Base-by-base conservation (phyloP, 768 basidiomycete species). In the Agrocybe praecox region DNA sequence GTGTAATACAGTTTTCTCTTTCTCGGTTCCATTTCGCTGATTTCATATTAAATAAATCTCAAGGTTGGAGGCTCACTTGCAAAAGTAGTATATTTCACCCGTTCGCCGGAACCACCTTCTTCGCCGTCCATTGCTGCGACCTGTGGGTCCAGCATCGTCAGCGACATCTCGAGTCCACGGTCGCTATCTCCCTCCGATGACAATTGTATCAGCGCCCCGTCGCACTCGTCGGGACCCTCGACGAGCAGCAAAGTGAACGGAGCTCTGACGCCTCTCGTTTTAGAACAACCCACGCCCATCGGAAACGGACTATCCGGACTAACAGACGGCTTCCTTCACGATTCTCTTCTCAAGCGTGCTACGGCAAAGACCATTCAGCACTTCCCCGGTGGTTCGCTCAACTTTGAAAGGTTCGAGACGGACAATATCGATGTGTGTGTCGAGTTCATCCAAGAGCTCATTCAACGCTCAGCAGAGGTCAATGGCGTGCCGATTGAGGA, bases 31-130 rank as follows among this genome's bases (percentile, higher is more conserved):
- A 53, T 53, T 56, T 40, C 52, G 51, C 65, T 49, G 48, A 42
- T 32, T 50, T 29, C 46, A 60, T 46, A 45, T 57, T 36, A 29
- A 51, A 50, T 46, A 66, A n/a, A 52, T 58, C 65, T 58, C 43
- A 73, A 98, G 96, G 90, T 98, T 69, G 97, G 97, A 23, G 97
- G 97, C 43, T 97, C 96, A 12, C 77, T 99, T 14, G 96, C 96
- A 58, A 99, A 99, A 73, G 92, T 99, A 50, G 94, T 97, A 64
- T 99, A 98, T 76, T 98, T 98, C 73, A 98, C 96, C 45, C 90
- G 97, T 48, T 94, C 95, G 8, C 88, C 91, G 3, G 88, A 91
- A 53, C 89, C 90, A 2, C 89, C 89, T n/a, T 79, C 85, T 26
- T 90, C 92, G 7, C 90, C 92, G 7, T 87, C 89, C 12, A 67